Percentiles rank a stretch among this genome's conserved stretches.
Evolutionary conservation across 2,329 filamentous ascomycete species (phyloP).

Genomic region (Exophiala alcalophila): DNA sequence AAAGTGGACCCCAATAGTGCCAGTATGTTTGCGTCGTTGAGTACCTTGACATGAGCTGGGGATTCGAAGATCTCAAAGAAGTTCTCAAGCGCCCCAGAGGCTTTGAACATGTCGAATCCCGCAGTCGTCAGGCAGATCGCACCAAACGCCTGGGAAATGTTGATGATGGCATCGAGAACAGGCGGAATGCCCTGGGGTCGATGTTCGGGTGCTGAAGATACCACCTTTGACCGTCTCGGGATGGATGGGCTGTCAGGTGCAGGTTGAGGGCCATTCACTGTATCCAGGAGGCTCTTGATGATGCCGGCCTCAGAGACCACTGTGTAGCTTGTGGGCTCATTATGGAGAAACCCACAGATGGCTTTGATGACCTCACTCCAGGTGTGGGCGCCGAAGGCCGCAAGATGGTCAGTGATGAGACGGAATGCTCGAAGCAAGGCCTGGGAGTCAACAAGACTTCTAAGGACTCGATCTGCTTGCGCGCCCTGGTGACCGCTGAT

Average conservation of each 20-base stretch:
- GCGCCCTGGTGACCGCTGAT: slow-evolving; percentile 81
- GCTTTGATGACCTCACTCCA: slow-evolving; percentile 95
- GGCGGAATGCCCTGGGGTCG: slow-evolving; percentile 73
- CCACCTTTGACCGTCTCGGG: slow-evolving; percentile 35
- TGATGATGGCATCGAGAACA: slow-evolving; percentile 82
- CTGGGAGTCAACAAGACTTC: slow-evolving; percentile 92
- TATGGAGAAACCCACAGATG: slow-evolving; percentile 94
- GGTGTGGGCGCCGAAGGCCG: slow-evolving; percentile 81
- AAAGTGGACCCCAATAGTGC: slow-evolving; percentile 76
- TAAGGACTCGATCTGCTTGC: slow-evolving; percentile 82
- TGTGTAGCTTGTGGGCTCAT: slow-evolving; percentile 94
- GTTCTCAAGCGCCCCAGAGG: slow-evolving; percentile 75
- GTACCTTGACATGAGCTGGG: slow-evolving; percentile 77
- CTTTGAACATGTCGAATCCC: slow-evolving; percentile 82
- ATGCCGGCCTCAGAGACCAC: slow-evolving; percentile 93
- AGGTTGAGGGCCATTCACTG: slow-evolving; percentile 50
- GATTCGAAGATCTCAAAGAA: slow-evolving; percentile 98
- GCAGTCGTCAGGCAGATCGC: slow-evolving; percentile 88
- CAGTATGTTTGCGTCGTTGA: slow-evolving; percentile 74
- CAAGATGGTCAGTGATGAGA: slow-evolving; percentile 74
- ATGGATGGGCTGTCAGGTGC: slow-evolving; percentile 39
- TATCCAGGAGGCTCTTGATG: slow-evolving; percentile 79
- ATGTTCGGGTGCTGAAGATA: slow-evolving; percentile 34
- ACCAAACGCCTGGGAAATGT: slow-evolving; percentile 82
- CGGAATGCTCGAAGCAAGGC: slow-evolving; percentile 76